Conservation (phyloP, 2,329 filamentous ascomycete genomes). For the Pseudogymnoascus sp. region DNA sequence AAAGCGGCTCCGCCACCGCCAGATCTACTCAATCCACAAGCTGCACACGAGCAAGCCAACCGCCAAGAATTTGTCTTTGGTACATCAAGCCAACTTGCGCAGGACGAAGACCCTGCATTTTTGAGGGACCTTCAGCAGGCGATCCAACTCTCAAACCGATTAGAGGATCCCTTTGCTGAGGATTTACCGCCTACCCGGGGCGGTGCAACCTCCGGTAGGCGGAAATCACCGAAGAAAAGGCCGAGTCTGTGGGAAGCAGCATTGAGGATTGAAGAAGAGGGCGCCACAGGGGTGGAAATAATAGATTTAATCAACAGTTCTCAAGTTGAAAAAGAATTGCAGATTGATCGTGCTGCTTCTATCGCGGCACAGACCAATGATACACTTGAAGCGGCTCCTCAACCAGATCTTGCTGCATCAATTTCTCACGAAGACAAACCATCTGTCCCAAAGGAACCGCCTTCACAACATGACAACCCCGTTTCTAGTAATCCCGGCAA, state of each 20-base stretch:
- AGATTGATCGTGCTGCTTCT: background rate
- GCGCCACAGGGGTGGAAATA: conserved; percentile 53
- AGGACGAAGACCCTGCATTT: conserved; percentile 61
- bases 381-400: background rate
- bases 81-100: conserved; percentile 72
- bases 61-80: conserved; percentile 76
- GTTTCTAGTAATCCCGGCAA: background rate
- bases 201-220: background rate
- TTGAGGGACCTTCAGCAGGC: conserved; percentile 54
- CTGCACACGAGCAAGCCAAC: conserved; percentile 56
- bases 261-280: conserved; percentile 56
- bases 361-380: background rate
- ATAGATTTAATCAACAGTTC: conserved; percentile 44
- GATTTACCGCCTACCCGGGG: background rate
- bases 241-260: conserved; percentile 60
- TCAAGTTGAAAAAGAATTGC: conserved; percentile 2
- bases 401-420: background rate
- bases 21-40: conserved; percentile 56
- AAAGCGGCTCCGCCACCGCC: conserved; percentile 31
- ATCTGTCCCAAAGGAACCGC: background rate
- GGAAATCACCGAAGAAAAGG: conserved; percentile 12
- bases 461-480: background rate
- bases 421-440: background rate
- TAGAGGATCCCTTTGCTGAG: conserved; percentile 21
- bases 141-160: conserved; percentile 48